Evolutionary conservation across 2,329 filamentous ascomycete genomes (phyloP), one percentile per base, ranked within the genome.

Genomic region (Lasiodiplodia gonubiensis): DNA sequence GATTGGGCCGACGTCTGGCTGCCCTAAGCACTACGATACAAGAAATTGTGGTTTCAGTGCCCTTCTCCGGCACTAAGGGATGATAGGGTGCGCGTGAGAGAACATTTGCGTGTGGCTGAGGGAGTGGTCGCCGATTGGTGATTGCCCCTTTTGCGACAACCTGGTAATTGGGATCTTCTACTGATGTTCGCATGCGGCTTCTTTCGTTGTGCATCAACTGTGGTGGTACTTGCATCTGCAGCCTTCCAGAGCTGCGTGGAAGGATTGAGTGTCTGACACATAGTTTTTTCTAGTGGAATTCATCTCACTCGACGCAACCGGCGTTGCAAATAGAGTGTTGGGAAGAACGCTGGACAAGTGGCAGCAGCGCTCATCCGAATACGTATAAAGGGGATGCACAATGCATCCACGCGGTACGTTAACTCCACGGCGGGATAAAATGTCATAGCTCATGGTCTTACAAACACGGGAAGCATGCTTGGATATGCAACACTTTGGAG

Each of bases 401-500:
- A 42, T 42, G 37, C 37, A 46, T n/a, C 42, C 42, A n/a, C 18
- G 8, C 10, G n/a, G 10, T 46, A 18, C n/a, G n/a, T n/a, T n/a
- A n/a, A 11, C 42, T 46, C 42, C 42, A 46, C n/a, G 42, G 42
- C 42, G 42, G 42, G 42, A 21, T 27, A 4, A 46, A 21, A 16
- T 18, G 7, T 25, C 23, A 37, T 21, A 51, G 37, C 30, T n/a
- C n/a, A 11, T 48, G 27, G n/a, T 16, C 59, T 51, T 51, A 63
- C 42, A 51, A 52, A 25, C 42, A 30, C 59, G 59, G 46, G 27
- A n/a, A 23, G 59, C 59, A 30, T 63, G 16, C 4, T 25, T 61
- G 57, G 59, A 18, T 21, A 51, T 61, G 30, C n/a, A 63, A 30
- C 59, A 63, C 59, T 51, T 52, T 63, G 64, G 52, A 59, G 33